These are phyloP conservation scores for Schizochytrium sp. DNA, from an alignment of 108 stramenopile species.

Conservation along the genomic window DNA sequence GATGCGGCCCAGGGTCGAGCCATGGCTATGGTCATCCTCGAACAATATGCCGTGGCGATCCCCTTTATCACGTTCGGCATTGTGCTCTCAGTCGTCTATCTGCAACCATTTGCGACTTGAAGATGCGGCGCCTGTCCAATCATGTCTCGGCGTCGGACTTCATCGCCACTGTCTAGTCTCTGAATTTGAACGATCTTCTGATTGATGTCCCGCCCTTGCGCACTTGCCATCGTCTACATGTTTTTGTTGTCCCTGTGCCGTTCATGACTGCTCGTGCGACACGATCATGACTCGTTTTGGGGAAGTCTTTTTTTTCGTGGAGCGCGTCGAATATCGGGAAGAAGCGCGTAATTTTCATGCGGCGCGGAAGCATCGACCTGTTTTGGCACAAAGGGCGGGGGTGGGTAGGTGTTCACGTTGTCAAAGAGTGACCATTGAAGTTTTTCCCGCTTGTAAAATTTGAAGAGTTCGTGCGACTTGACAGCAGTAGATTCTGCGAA, in stretches of 20 bases:
- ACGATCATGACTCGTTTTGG: no score
- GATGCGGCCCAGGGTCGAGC: not conserved
- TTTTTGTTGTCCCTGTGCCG: no score
- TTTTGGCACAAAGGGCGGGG: not conserved
- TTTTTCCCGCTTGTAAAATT: not conserved
- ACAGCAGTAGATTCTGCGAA: not conserved
- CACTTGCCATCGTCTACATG: no score
- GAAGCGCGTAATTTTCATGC: not conserved
- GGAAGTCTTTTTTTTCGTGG: no score
- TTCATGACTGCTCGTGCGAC: no score
- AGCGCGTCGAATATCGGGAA: not conserved
- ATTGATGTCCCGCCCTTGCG: no score
- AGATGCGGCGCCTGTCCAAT: not conserved
- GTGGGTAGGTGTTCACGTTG: not conserved
- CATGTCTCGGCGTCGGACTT: no score
- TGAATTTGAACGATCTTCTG: no score
- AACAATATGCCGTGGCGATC: not conserved
- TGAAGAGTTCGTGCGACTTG: not conserved
- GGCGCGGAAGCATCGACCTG: not conserved
- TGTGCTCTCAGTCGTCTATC: not conserved
- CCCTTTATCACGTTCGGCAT: not conserved
- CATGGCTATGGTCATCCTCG: not conserved
- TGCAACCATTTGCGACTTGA: not conserved
- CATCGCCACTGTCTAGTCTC: no score
- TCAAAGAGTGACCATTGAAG: not conserved